Conservation (phyloP, 768 basidiomycete genomes). For the Obba rivulosa region DNA sequence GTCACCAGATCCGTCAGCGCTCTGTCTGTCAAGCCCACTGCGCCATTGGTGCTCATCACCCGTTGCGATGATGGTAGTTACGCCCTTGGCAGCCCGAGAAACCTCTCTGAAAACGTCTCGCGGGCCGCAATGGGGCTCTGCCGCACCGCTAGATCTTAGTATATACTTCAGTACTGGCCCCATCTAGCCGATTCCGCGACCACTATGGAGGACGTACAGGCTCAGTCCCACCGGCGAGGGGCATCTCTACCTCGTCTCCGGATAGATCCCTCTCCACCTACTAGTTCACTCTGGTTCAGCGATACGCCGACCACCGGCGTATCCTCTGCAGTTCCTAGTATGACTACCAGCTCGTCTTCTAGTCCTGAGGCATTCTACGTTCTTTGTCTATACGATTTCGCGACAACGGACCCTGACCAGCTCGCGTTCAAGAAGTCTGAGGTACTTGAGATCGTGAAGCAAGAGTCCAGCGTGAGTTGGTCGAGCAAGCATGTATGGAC, state of each 20-base stretch:
- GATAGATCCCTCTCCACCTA: constrained; percentile 12
- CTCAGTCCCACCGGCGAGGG: constrained; percentile 8
- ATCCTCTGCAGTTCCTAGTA: constrained; percentile 6
- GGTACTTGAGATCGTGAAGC: constrained; percentile 60
- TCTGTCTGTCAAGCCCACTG: too few relatives aligned
- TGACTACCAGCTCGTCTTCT: constrained; percentile 8
- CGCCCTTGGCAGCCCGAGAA: too few relatives aligned
- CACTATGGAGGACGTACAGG: too few relatives aligned
- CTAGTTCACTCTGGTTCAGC: neutral
- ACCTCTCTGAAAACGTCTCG: too few relatives aligned
- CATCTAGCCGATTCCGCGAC: too few relatives aligned
- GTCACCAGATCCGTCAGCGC: too few relatives aligned
- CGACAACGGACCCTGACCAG: constrained; percentile 54
- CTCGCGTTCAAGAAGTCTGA: constrained; percentile 63
- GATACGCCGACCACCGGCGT: constrained; percentile 6
- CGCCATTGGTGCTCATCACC: too few relatives aligned
- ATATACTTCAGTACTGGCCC: too few relatives aligned
- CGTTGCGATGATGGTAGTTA: too few relatives aligned
- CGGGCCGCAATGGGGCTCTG: too few relatives aligned
- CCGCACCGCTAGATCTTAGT: too few relatives aligned
- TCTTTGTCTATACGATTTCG: constrained; percentile 65
- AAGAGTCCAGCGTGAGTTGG: constrained; percentile 44
- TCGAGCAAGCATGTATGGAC: neutral
- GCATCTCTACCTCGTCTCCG: constrained; percentile 15
- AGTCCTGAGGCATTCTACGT: constrained; percentile 39